Evolutionary conservation across 1,284 basidiomycete genomes (phyloP).

Genomic region (Microbotryum intermedium): DNA sequence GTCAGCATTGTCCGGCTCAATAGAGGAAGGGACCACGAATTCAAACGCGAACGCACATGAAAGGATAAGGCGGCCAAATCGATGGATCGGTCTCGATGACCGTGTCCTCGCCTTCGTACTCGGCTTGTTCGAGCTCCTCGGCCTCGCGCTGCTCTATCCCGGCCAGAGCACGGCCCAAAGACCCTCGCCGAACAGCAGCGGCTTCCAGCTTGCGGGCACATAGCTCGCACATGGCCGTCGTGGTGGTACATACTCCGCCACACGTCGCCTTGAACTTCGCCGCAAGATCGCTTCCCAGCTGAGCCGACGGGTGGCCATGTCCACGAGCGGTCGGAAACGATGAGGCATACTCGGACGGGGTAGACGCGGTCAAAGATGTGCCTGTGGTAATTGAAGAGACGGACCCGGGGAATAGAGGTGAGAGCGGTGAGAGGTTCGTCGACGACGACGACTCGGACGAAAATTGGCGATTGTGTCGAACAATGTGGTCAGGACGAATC

Average conservation of each 20-base stretch:
- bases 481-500: background rate
- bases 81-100: background rate
- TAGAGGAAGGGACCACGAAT: background rate
- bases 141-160: slow-evolving; percentile 11
- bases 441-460: slow-evolving; percentile 16
- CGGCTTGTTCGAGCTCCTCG: slow-evolving; percentile 15
- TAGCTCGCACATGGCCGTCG: slow-evolving; percentile 28
- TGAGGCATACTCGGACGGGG: background rate
- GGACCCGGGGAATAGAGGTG: slow-evolving; percentile 22
- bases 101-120: slow-evolving; percentile 3
- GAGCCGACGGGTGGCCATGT: background rate
- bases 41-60: slow-evolving; percentile 11
- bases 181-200: slow-evolving; percentile 11
- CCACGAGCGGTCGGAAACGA: background rate
- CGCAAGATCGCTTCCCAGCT: background rate
- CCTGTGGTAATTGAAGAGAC: slow-evolving; percentile 13
- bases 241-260: slow-evolving; percentile 23
- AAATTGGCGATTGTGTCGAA: slow-evolving; percentile 8
- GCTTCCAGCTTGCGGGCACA: slow-evolving; percentile 10
- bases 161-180: slow-evolving; percentile 9
- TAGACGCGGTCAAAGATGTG: slow-evolving; percentile 10
- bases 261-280: slow-evolving; percentile 10
- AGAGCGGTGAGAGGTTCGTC: slow-evolving; percentile 18
- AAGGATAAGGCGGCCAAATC: slow-evolving; percentile 29
- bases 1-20: slow-evolving; percentile 1